Percentiles rank a stretch among this genome's conserved stretches.
Evolutionary conservation across 2,329 filamentous ascomycete species (phyloP).

Genomic region (Calonectria leucothoes): DNA sequence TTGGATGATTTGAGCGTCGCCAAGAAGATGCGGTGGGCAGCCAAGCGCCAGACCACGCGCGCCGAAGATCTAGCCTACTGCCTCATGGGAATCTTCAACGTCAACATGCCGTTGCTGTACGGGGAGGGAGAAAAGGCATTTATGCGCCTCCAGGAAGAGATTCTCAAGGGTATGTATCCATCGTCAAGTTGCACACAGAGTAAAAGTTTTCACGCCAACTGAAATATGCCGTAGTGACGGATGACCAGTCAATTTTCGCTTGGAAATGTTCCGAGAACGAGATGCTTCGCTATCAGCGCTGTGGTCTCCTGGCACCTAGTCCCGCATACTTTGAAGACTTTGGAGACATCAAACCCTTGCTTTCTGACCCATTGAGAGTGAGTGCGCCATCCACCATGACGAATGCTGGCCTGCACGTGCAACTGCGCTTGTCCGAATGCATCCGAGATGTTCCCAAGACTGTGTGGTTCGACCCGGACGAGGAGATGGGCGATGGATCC

Average conservation of each 20-base stretch:
- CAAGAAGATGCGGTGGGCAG: constrained; percentile 14
- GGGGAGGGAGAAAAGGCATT: constrained; percentile 9
- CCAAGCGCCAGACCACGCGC: constrained; percentile 1
- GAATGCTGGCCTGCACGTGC: neutral
- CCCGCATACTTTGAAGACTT: neutral
- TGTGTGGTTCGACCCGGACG: neutral
- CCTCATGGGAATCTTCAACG: constrained; percentile 7
- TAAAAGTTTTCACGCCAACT: too few species aligned
- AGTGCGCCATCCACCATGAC: neutral
- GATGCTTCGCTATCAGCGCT: neutral
- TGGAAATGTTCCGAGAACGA: neutral
- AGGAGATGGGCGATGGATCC: neutral
- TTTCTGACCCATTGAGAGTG: neutral
- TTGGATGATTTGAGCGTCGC: constrained; percentile 9
- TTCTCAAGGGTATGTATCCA: neutral
- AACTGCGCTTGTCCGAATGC: neutral
- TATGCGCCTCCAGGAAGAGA: constrained; percentile 15
- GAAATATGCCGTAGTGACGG: neutral
- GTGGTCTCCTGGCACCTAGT: neutral
- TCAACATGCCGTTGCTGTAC: constrained; percentile 15
- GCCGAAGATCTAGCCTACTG: constrained; percentile 16
- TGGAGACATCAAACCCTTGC: neutral
- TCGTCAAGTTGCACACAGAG: too few species aligned
- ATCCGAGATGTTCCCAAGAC: neutral
- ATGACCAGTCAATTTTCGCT: constrained; percentile 2